phyloP scores from a whole-genome alignment of 2,329 filamentous ascomycete genomes.

The Talaromyces pinophilus region DNA sequence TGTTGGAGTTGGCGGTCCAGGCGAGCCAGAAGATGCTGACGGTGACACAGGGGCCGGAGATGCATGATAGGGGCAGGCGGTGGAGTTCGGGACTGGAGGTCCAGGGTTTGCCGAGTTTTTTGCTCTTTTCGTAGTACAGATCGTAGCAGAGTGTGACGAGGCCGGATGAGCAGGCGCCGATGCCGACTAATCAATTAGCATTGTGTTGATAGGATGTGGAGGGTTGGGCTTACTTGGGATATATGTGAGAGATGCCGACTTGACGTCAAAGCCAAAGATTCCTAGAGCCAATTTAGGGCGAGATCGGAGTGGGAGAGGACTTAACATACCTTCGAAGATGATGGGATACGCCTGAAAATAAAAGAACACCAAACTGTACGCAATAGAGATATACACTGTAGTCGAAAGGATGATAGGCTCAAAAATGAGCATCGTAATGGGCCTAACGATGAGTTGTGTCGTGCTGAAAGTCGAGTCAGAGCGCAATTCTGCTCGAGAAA shows the following conservation, averaged over 20 bases:
- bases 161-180: conserved; percentile 62
- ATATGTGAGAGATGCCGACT: conserved; percentile 67
- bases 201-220: background rate
- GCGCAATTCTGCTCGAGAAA: conserved; percentile 66
- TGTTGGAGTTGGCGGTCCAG: conserved; percentile 54
- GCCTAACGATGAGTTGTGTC: conserved; percentile 70
- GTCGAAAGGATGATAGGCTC: conserved; percentile 73
- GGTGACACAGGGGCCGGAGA: conserved; percentile 59
- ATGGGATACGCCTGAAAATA: conserved; percentile 75
- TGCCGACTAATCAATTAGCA: conserved; percentile 50
- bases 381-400: conserved; percentile 69
- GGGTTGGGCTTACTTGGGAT: conserved; percentile 54
- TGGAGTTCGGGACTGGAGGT: conserved; percentile 44
- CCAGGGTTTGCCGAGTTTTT: conserved; percentile 57
- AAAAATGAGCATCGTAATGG: conserved; percentile 69
- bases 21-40: conserved; percentile 56
- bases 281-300: conserved; percentile 20
- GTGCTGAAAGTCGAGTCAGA: conserved; percentile 59
- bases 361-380: conserved; percentile 70
- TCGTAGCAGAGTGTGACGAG: conserved; percentile 68
- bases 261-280: conserved; percentile 64
- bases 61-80: conserved; percentile 61
- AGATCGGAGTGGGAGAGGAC: background rate
- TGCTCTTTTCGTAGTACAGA: conserved; percentile 56
- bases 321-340: conserved; percentile 57